These are phyloP conservation scores for Monosporascus sp. DNA, from an alignment of 2,329 filamentous ascomycete genomes.

Conservation along the genomic window DNA sequence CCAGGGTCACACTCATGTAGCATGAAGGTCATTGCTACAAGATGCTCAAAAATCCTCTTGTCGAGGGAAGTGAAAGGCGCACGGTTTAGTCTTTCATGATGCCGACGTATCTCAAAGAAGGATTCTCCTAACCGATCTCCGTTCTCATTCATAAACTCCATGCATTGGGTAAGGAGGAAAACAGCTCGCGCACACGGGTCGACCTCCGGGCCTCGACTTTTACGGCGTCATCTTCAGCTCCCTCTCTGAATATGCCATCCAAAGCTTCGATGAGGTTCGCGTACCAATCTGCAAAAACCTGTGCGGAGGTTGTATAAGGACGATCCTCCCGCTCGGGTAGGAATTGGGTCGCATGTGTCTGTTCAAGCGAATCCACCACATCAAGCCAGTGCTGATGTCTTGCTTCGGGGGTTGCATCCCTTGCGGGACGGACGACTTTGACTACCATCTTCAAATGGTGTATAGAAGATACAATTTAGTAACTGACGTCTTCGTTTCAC, in stretches of 20 bases:
- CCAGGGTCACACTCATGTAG: neutral
- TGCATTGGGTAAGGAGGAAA: neutral
- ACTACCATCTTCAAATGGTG: neutral
- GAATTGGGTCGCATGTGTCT: neutral
- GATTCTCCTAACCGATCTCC: neutral
- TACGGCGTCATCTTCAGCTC: neutral
- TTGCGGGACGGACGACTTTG: neutral
- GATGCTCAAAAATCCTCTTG: neutral
- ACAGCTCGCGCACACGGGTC: neutral
- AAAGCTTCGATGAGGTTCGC: neutral
- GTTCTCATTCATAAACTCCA: neutral
- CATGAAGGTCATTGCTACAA: neutral
- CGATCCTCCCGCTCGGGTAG: neutral
- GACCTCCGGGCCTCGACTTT: neutral
- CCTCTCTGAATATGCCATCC: neutral
- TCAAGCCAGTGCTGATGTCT: neutral
- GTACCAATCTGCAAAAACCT: neutral
- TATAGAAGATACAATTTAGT: neutral
- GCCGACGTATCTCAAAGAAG: neutral
- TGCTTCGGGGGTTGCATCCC: neutral
- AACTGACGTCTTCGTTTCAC: neutral
- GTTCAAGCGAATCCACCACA: neutral
- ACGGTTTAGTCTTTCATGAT: neutral
- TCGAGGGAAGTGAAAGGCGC: neutral
- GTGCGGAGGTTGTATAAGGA: neutral